Evolutionary conservation across 148 eudicot species (phyloP).

Genomic region (Pharnaceum exiguum): DNA sequence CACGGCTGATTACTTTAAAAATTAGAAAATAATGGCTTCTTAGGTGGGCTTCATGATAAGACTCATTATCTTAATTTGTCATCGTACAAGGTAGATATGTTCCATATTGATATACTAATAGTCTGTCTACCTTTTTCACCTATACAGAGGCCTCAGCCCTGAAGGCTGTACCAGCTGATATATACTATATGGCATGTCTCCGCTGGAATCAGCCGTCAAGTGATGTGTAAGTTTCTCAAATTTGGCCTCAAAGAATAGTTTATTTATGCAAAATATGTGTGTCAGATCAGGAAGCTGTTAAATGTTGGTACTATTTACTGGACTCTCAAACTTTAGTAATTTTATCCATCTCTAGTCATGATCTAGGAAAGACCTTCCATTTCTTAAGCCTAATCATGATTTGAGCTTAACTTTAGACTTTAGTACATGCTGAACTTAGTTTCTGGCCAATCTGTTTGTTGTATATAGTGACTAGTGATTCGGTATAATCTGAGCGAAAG

Average conservation of each 20-base stretch:
- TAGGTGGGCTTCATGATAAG: slow-evolving; percentile 11
- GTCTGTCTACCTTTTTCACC: slow-evolving; percentile 7
- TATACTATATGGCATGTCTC: not conserved
- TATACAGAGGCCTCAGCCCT: not conserved
- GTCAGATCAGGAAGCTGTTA: too few species aligned
- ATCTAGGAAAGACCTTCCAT: too few species aligned
- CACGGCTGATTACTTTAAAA: slow-evolving; percentile 11
- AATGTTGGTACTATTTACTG: too few species aligned
- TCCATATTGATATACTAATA: slow-evolving; percentile 12
- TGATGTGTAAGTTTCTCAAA: not conserved
- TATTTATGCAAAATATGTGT: not conserved
- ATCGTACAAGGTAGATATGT: slow-evolving; percentile 11
- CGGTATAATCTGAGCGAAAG: not conserved
- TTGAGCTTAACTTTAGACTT: not conserved
- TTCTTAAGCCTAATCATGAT: too few species aligned
- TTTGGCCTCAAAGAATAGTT: not conserved
- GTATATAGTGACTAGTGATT: slow-evolving; percentile 12
- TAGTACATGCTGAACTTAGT: slow-evolving; percentile 5
- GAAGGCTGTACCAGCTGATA: slow-evolving; percentile 7
- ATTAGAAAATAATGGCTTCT: not conserved
- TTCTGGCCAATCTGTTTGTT: not conserved
- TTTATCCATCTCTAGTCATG: too few species aligned
- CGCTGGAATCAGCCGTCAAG: slow-evolving; percentile 3
- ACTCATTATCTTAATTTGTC: slow-evolving; percentile 8
- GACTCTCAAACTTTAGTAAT: too few species aligned